Evolutionary conservation across 2,329 filamentous ascomycete genomes (phyloP).

Genomic region (Xylariaceae sp.): DNA sequence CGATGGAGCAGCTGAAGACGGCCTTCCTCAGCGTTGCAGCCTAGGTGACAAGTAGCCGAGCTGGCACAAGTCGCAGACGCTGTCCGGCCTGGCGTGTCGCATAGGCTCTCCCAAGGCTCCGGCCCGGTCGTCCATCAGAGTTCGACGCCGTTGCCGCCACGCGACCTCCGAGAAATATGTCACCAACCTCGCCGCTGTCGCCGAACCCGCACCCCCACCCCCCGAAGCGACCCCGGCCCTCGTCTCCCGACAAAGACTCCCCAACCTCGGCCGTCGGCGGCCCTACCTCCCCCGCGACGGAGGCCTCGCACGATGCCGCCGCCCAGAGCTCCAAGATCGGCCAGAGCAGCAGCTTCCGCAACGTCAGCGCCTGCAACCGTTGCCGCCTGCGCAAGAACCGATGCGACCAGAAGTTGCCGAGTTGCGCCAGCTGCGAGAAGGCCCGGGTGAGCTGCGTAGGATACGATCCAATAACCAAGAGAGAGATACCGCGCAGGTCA

Average conservation of each 20-base stretch:
- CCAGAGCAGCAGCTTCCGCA: conserved; percentile 65
- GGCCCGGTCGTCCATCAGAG: conserved; percentile 4
- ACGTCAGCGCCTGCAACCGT: conserved; percentile 90
- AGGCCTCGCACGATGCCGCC: conserved; percentile 23
- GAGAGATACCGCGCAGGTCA: conserved; percentile 86
- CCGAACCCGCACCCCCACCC: conserved; percentile 46
- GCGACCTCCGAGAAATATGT: conserved; percentile 27
- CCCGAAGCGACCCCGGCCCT: conserved; percentile 50
- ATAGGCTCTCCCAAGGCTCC: neutral
- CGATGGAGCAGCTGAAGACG: no score
- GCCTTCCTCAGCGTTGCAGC: no score
- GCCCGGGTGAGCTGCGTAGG: conserved; percentile 87
- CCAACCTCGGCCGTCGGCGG: conserved; percentile 32
- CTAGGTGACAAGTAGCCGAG: no score
- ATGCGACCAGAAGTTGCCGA: conserved; percentile 87
- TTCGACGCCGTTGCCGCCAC: no score
- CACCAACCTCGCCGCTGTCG: conserved; percentile 40
- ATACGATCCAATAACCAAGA: conserved; percentile 93
- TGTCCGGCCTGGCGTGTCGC: conserved; percentile 5
- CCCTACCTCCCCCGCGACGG: conserved; percentile 23
- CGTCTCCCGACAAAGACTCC: conserved; percentile 40
- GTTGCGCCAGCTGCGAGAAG: conserved; percentile 88
- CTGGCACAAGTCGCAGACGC: no score
- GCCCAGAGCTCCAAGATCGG: conserved; percentile 36
- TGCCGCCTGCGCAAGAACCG: conserved; percentile 89